Evolutionary conservation across 2,329 filamentous ascomycete genomes (phyloP), one percentile per base, ranked within the genome.

Genomic region (Neofusicoccum ribis): DNA sequence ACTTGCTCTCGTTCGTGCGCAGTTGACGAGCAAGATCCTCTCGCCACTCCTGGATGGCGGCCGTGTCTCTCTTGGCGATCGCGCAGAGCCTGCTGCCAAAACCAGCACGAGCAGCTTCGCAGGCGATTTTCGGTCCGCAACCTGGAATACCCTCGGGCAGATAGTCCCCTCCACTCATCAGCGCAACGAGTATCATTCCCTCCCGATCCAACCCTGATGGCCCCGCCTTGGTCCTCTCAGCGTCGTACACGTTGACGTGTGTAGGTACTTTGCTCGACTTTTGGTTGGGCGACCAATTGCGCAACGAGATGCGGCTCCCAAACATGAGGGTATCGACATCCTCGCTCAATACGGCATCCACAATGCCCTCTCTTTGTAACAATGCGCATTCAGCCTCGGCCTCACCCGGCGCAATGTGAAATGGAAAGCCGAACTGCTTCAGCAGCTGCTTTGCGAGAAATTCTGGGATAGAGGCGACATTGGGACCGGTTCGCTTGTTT

Each of bases 261-360:
- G 94, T 97, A 0, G 93, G 91, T 0, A 80, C 81, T 67, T 90
- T 91, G 70, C 83, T 86, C 0, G 83, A 80, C 50, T 82, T 84
- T 12, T 83, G 84, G 73, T 96, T 92, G 3, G 91, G 85, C 0
- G 91, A 91, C 89, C 92, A 97, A 71, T 92, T 94, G 59, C 92
- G 86, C 47, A 97, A 79, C 0, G 91, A 94, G 43, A 87, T 79
- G 0, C 86, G 88, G 68, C 92, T 95, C 1, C 95, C 95, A 79
- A 98, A 98, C 94, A 98, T 98, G 72, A 98, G 86, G 1, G 94
- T 95, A 75, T 99, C 95, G 49, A 97, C 93, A 81, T 99, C 95
- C 76, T 99, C 93, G 76, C 92, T 97, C 71, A 99, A 83, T 1
- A 98, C 95, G 0, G 92, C 94, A 76, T 99, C 95, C 0, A 97